Evolutionary conservation across 208 protist genomes (phyloP).

Genomic region (Leishmania guyanensis): DNA sequence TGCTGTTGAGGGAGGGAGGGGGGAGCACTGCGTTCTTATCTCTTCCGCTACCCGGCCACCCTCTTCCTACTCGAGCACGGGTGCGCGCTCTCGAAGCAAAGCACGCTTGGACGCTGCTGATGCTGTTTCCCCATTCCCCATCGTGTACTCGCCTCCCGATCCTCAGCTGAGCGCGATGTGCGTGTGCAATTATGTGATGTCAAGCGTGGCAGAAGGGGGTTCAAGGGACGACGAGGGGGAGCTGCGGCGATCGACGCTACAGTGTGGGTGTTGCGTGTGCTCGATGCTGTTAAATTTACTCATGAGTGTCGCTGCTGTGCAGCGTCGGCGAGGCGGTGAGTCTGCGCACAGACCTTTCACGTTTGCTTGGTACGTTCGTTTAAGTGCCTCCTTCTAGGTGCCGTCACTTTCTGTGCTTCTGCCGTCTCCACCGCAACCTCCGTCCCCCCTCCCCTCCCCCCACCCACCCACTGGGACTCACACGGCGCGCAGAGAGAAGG

Average conservation of each 20-base stretch:
- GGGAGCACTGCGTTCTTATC: neutral
- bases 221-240: neutral
- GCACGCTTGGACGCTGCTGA: neutral
- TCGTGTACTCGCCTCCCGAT: neutral
- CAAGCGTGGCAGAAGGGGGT: neutral
- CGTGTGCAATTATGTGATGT: neutral
- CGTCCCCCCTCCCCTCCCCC: neutral
- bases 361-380: neutral
- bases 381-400: neutral
- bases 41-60: neutral
- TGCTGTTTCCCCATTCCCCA: neutral
- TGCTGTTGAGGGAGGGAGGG: neutral
- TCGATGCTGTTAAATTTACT: neutral
- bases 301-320: neutral
- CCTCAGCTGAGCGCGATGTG: neutral
- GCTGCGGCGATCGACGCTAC: neutral
- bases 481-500: neutral
- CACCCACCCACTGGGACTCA: neutral
- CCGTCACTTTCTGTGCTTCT: neutral
- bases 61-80: neutral
- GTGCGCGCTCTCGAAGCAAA: neutral
- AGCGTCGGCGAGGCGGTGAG: neutral
- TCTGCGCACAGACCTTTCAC: neutral
- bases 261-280: neutral
- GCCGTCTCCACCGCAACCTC: neutral